Percentiles rank a stretch among this genome's conserved stretches.
Evolutionary conservation across 2,329 filamentous ascomycete genomes (phyloP).

Genomic region (Diaporthe citrichinensis): DNA sequence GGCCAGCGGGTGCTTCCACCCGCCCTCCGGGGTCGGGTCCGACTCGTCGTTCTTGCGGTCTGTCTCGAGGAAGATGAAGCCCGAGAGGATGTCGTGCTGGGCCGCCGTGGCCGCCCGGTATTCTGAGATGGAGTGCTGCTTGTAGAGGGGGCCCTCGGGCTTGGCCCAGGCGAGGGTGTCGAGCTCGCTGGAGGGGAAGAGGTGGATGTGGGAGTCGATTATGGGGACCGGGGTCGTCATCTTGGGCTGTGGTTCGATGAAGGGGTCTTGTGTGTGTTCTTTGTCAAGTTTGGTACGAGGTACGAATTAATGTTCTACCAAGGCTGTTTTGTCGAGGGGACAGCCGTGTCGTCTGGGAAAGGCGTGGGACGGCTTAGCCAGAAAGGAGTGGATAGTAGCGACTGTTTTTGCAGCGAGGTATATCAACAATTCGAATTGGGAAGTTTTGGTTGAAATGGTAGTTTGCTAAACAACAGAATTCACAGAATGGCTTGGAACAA

Average conservation of each 20-base stretch:
- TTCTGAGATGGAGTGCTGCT: slow-evolving; percentile 75
- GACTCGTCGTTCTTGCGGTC: slow-evolving; percentile 77
- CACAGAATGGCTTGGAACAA: neutral
- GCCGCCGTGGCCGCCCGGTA: slow-evolving; percentile 66
- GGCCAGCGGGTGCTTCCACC: slow-evolving; percentile 77
- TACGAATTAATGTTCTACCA: neutral
- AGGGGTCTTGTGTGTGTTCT: neutral
- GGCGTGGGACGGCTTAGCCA: too few relatives aligned
- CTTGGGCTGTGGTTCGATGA: neutral
- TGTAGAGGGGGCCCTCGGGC: slow-evolving; percentile 70
- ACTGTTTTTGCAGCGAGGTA: neutral
- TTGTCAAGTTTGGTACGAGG: neutral
- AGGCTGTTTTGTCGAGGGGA: too few relatives aligned
- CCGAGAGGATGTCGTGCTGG: slow-evolving; percentile 64
- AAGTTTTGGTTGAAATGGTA: too few relatives aligned
- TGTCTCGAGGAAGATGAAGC: slow-evolving; percentile 87
- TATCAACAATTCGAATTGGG: neutral
- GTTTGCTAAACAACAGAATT: neutral
- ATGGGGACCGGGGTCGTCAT: slow-evolving; percentile 64
- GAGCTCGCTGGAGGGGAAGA: slow-evolving; percentile 80
- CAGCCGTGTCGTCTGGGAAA: neutral
- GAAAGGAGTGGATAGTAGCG: neutral
- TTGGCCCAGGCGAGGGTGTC: slow-evolving; percentile 79
- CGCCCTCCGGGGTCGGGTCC: slow-evolving; percentile 50
- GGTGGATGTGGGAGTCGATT: slow-evolving; percentile 93